Evolutionary conservation across 352 stramenopile species (phyloP).

Genomic region (Halophytophthora polymorphica): DNA sequence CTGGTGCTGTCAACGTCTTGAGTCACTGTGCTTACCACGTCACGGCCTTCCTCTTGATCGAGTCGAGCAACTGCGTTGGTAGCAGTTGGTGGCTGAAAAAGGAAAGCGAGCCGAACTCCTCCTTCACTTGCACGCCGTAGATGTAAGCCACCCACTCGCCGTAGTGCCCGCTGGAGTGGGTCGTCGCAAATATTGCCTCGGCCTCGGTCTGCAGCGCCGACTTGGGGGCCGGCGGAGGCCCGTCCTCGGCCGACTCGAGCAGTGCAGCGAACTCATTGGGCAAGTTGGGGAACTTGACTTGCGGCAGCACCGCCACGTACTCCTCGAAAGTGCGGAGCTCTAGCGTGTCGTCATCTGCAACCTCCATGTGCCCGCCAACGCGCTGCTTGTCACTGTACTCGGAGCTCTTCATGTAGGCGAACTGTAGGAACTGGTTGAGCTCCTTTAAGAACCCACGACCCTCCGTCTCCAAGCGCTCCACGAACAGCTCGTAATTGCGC

Average conservation of each 20-base stretch:
- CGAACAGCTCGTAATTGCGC: constrained; percentile 26
- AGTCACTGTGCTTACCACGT: too few species aligned
- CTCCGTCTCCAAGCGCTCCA: constrained; percentile 17
- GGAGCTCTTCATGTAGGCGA: constrained; percentile 26
- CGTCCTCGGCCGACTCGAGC: constrained; percentile 13
- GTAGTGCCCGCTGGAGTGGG: constrained; percentile 15
- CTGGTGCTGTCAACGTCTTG: too few species aligned
- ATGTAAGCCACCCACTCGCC: constrained; percentile 40
- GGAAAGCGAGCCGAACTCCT: constrained; percentile 41
- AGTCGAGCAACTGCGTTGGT: constrained; percentile 41
- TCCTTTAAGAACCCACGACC: constrained; percentile 19
- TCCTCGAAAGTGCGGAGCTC: constrained; percentile 25
- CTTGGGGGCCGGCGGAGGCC: constrained; percentile 4
- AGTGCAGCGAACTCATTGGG: constrained; percentile 18
- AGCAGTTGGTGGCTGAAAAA: constrained; percentile 49
- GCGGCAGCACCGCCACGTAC: constrained; percentile 20
- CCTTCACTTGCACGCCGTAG: constrained; percentile 34
- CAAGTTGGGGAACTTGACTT: constrained; percentile 3
- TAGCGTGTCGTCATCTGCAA: constrained; percentile 26
- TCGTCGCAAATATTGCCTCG: constrained; percentile 5
- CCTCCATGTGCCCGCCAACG: constrained; percentile 10
- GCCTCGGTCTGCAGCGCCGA: constrained; percentile 7
- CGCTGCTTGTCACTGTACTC: constrained; percentile 21
- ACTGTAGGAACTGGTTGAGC: constrained; percentile 8
- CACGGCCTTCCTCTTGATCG: constrained; percentile 42